Base-by-base conservation (phyloP, 306 rosid species). In the Aeschynomene evenia region DNA sequence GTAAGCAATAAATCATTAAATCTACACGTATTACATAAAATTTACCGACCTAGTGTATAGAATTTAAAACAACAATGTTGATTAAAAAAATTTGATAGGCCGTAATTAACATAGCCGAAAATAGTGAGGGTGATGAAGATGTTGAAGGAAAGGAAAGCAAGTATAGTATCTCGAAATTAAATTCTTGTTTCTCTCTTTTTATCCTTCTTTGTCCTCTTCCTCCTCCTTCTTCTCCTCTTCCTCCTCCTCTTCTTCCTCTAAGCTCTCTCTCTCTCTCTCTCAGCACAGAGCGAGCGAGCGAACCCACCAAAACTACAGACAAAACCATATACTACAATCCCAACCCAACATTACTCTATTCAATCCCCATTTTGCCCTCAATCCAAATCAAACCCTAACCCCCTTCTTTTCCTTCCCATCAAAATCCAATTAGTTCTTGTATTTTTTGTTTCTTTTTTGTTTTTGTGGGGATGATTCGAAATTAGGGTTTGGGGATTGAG, bases 401-500 rank as follows among this genome's bases (percentile, higher is more conserved):
- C 21, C 21, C n/a, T n/a, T 14, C 19, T 11, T n/a, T 45, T 45
- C n/a, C 21, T 11, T 16, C 51, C 31, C 31, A 4, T n/a, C n/a
- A 28, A 28, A n/a, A 45, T 45, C 12, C 51, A 11, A 11, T 3
- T 2, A 16, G 6, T 45, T 15, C 19, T 6, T 2, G 1, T 5
- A 6, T 45, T n/a, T 2, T 26, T 10, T 6, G 23, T 16, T 4
- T 8, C 9, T 29, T 7, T 0, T 34, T 66, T 66, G 65, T 57
- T 58, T 33, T 23, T 46, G 15, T 7, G 46, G 14, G 63, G 19
- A 18, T 79, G 81, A 70, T 31, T 54, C 12, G 1, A 12, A 12
- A 12, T n/a, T 87, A 89, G 96, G 90, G 91, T 77, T 83, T 62
- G 85, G 88, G 72, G 79, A 67, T 69, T 82, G 40, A 56, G 14